Conservation (phyloP, 108 stramenopile genomes). For the Parietichytrium sp. region DNA sequence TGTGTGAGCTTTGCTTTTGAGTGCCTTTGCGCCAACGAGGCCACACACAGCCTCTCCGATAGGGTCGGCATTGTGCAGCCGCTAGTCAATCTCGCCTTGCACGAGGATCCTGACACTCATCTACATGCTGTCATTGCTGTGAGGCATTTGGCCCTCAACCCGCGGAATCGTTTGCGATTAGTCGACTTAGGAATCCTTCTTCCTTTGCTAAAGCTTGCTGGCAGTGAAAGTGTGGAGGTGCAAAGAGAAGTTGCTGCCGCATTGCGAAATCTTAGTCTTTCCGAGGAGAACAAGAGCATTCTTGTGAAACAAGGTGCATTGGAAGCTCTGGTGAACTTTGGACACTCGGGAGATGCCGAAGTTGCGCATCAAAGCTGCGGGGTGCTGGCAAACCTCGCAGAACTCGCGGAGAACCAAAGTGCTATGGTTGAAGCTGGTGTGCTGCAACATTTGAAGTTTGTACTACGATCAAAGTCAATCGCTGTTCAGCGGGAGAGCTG, state of each 20-base stretch:
- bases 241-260: constrained; percentile 64
- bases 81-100: constrained; percentile 52
- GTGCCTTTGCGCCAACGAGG: constrained; percentile 60
- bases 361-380: constrained; percentile 64
- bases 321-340: constrained; percentile 56
- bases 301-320: constrained; percentile 62
- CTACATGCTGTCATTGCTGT: constrained; percentile 68
- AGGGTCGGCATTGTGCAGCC: constrained; percentile 65
- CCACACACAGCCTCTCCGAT: constrained; percentile 68
- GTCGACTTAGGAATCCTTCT: constrained; percentile 61
- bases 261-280: constrained; percentile 59
- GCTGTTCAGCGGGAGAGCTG: constrained; percentile 74
- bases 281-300: constrained; percentile 59
- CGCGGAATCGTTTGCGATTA: constrained; percentile 63
- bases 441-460: constrained; percentile 76
- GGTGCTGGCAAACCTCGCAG: constrained; percentile 67
- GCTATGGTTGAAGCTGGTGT: constrained; percentile 66
- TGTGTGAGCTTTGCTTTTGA: constrained; percentile 66
- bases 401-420: constrained; percentile 67
- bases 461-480: constrained; percentile 67
- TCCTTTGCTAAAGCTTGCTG: constrained; percentile 47
- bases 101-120: constrained; percentile 63
- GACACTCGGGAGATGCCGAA: constrained; percentile 65
- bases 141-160: constrained; percentile 60
- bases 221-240: constrained; percentile 50